Conservation (phyloP, 2,329 filamentous ascomycete genomes). For the Aspergillus ochraceus region DNA sequence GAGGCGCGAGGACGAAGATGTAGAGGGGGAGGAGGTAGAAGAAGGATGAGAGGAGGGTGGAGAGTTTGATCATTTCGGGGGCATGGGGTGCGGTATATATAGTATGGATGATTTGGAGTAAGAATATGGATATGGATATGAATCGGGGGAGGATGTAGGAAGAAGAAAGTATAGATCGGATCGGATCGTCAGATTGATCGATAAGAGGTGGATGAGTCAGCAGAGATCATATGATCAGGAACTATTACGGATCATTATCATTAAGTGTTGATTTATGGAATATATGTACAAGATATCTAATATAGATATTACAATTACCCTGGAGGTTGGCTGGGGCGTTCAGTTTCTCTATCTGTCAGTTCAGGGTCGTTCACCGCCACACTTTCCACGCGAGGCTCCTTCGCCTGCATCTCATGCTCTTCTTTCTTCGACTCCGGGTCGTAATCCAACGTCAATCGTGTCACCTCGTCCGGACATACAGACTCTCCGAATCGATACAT, state of each 20-base stretch:
- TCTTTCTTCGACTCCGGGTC: neutral
- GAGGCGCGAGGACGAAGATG: slow-evolving; percentile 36
- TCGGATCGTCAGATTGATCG: neutral
- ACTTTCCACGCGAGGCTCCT: neutral
- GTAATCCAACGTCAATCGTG: neutral
- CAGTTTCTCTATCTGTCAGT: neutral
- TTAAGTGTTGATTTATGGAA: too few species aligned
- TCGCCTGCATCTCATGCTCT: neutral
- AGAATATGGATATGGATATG: neutral
- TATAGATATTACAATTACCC: neutral
- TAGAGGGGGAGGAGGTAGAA: slow-evolving; percentile 40
- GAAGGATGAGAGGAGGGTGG: slow-evolving; percentile 33
- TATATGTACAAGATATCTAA: neutral
- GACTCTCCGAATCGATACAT: neutral
- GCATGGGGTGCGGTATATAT: neutral
- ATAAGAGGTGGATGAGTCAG: neutral
- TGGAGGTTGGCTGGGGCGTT: neutral
- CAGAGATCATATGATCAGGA: too few species aligned
- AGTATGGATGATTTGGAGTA: neutral
- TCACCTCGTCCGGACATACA: neutral
- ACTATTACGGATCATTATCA: too few species aligned
- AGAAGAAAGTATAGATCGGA: neutral
- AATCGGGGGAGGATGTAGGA: neutral
- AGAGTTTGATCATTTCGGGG: slow-evolving; percentile 20
- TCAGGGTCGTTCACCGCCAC: neutral